Conservation (phyloP, 2,329 filamentous ascomycete species). For the Aspergillus sojae region DNA sequence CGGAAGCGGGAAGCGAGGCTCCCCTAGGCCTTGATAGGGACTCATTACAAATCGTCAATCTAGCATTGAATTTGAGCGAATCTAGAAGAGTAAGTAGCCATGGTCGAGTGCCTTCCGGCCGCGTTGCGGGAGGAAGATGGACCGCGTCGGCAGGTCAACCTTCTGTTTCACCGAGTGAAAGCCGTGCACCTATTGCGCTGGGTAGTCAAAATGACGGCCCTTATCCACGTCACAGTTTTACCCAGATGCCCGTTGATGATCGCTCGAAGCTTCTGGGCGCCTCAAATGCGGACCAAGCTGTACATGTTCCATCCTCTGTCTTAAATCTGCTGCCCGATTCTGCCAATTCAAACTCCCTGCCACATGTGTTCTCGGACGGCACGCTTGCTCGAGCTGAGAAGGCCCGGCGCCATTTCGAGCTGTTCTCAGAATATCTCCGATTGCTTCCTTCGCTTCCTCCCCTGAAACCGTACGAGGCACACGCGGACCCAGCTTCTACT, state of each 20-base stretch:
- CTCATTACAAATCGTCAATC: constrained; percentile 85
- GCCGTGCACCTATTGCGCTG: constrained; percentile 19
- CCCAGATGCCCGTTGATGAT: constrained; percentile 30
- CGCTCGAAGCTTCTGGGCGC: constrained; percentile 19
- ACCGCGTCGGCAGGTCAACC: constrained; percentile 29
- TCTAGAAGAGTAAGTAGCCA: constrained; percentile 65
- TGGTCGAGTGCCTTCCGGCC: constrained; percentile 55
- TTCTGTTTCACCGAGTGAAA: constrained; percentile 24
- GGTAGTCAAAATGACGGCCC: constrained; percentile 20
- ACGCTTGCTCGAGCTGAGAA: constrained; percentile 82
- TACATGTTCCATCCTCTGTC: constrained; percentile 24
- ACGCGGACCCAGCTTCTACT: constrained; percentile 18
- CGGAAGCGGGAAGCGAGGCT: constrained; percentile 16
- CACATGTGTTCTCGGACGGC: constrained; percentile 68
- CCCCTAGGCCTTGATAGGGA: constrained; percentile 65
- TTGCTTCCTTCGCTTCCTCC: constrained; percentile 79
- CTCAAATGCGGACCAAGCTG: constrained; percentile 11
- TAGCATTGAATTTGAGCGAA: constrained; percentile 87
- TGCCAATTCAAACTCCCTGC: constrained; percentile 36
- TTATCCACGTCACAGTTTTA: constrained; percentile 23
- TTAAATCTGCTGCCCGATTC: constrained; percentile 32
- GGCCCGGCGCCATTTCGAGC: constrained; percentile 80
- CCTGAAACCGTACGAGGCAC: constrained; percentile 45
- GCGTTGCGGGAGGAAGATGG: constrained; percentile 48
- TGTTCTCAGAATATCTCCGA: constrained; percentile 80